Conservation (phyloP, 805 yeast genomes). For the Ogataea ramenticola region DNA sequence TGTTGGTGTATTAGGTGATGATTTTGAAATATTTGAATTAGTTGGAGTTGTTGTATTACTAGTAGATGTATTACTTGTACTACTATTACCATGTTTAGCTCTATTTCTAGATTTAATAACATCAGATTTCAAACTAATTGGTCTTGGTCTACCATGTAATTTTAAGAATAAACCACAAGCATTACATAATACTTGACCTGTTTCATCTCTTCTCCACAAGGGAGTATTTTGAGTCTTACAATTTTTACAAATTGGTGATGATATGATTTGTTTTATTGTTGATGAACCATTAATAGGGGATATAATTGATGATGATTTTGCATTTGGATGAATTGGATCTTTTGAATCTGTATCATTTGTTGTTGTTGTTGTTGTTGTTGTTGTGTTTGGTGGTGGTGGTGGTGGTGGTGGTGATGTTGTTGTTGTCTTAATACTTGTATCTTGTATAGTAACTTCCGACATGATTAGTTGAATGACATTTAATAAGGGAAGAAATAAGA, state of each 20-base stretch:
- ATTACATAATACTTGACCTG: slow-evolving; percentile 84
- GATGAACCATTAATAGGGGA: slow-evolving; percentile 53
- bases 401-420: neutral
- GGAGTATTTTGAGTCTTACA: slow-evolving; percentile 93
- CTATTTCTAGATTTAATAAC: slow-evolving; percentile 88
- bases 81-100: slow-evolving; percentile 41
- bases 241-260: slow-evolving; percentile 75
- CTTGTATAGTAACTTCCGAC: too few relatives aligned
- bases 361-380: neutral
- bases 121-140: slow-evolving; percentile 85
- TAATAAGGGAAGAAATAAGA: too few relatives aligned
- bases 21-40: slow-evolving; percentile 15
- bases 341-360: neutral
- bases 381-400: neutral
- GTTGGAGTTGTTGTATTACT: neutral
- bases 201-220: slow-evolving; percentile 90
- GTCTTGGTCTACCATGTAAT: slow-evolving; percentile 88
- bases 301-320: slow-evolving; percentile 48
- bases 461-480: too few relatives aligned
- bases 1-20: slow-evolving; percentile 50
- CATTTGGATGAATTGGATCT: slow-evolving; percentile 45
- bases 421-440: too few relatives aligned
- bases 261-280: slow-evolving; percentile 54
- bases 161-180: slow-evolving; percentile 90
- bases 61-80: neutral